Base-by-base conservation (phyloP, 495 filamentous ascomycete genomes). In the Delitschia confertaspora region DNA sequence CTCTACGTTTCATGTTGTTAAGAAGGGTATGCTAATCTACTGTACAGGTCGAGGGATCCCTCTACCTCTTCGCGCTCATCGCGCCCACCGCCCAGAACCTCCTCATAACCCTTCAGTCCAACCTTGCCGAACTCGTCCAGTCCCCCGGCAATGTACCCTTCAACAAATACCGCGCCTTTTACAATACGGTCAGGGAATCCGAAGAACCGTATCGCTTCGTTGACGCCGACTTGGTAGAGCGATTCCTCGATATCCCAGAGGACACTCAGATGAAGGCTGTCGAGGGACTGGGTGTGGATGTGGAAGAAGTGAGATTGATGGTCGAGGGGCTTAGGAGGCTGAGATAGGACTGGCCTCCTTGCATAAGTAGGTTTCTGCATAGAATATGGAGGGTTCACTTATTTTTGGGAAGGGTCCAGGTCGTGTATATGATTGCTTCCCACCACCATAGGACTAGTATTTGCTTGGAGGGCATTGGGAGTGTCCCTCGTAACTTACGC, bases 181-280 rank as follows among this genome's bases (percentile, higher is more conserved):
- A 75, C 33, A 87, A 75, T 17, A 65, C 70, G 23, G 79, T 81
- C 18, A 67, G 83, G 27, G 78, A 80, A 37, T 74, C 74, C 0
- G 78, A 83, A 3, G 84, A 82, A 42, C 91, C 93, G 1, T 81
- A 75, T 49, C 72, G 91, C 6, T 95, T 96, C 56, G 77, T 96
- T 31, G 91, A 99, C 56, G 91, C 88, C 0, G 91, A 96, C 58
- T 65, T 96, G 37, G 69, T 99, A 19, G 88, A 95, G 62, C 60
- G 73, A 30, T 99, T 95, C 61, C 60, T 96, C 42, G 79, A 85
- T 49, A 66, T 80, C 33, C 65, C 71, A 31, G 72, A 78, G 32
- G 64, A 60, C 6, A 57, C 75, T 40, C 87, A 93, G 57, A 68
- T 74, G 58, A 70, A 75, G 55, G 76, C 94, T 38, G 62, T 70